A percentile compares a stretch with the other conserved stretches of the same genome.
Evolutionary conservation across 2,329 filamentous ascomycete genomes (phyloP).

Genomic region (Stachybotrys chartarum): DNA sequence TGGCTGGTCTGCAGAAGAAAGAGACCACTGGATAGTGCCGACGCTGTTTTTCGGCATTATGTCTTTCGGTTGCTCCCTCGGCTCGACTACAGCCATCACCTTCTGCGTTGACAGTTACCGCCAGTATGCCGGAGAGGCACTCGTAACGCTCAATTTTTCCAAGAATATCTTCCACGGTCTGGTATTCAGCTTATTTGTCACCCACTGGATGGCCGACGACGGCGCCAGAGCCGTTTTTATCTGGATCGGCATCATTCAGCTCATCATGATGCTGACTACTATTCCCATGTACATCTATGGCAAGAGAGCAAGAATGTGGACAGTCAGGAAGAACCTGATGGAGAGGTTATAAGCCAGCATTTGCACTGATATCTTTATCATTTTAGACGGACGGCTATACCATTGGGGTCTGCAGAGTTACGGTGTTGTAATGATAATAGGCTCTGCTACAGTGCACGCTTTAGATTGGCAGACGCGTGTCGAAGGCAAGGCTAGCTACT

Average conservation of each 20-base stretch:
- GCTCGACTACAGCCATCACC: constrained; percentile 85
- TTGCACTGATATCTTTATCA: background rate
- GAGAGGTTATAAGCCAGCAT: constrained; percentile 52
- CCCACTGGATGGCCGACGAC: constrained; percentile 69
- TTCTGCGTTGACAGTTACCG: constrained; percentile 92
- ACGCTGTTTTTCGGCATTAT: constrained; percentile 90
- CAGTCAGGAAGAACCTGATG: constrained; percentile 77
- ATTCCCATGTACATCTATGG: constrained; percentile 94
- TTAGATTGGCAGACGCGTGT: too few species aligned
- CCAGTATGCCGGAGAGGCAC: constrained; percentile 86
- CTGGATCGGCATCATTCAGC: constrained; percentile 78
- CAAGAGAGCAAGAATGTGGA: constrained; percentile 92
- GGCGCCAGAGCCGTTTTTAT: constrained; percentile 75
- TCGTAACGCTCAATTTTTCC: constrained; percentile 89
- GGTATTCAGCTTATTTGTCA: constrained; percentile 83
- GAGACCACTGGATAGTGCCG: constrained; percentile 81
- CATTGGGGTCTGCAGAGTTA: too few species aligned
- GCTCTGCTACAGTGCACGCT: background rate
- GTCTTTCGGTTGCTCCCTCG: constrained; percentile 85
- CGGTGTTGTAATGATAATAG: background rate
- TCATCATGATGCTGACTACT: constrained; percentile 64
- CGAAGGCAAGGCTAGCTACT: too few species aligned
- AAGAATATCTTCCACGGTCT: constrained; percentile 93
- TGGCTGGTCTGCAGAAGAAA: constrained; percentile 78
- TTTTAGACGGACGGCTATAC: background rate